Evolutionary conservation across 2,329 filamentous ascomycete genomes (phyloP).

Genomic region (Kalmusia sp.): DNA sequence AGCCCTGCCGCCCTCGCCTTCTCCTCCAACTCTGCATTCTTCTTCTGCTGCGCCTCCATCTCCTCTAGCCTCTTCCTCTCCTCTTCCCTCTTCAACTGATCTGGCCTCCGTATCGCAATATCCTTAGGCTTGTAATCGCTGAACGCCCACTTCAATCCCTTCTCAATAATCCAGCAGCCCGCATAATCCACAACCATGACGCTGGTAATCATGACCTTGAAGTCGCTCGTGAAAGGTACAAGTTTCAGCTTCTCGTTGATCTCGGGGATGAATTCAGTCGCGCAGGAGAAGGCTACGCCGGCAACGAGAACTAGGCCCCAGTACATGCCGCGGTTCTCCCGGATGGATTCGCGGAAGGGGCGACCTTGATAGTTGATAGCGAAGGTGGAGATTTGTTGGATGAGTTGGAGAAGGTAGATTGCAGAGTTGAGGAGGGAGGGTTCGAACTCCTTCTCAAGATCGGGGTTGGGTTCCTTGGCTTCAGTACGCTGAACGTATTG

Average conservation of each 20-base stretch:
- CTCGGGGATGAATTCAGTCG: constrained; percentile 93
- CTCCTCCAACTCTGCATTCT: constrained; percentile 39
- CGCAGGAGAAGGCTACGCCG: constrained; percentile 89
- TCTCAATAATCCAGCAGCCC: constrained; percentile 87
- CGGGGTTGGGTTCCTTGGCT: constrained; percentile 72
- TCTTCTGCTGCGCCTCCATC: constrained; percentile 42
- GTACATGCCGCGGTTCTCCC: constrained; percentile 98
- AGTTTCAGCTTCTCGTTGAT: constrained; percentile 93
- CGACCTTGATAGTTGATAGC: constrained; percentile 99
- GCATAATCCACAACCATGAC: constrained; percentile 89
- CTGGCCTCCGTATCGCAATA: constrained; percentile 83
- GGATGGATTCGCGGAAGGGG: constrained; percentile 94
- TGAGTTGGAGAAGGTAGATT: constrained; percentile 95
- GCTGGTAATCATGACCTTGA: constrained; percentile 83
- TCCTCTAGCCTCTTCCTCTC: constrained; percentile 69
- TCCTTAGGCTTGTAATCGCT: constrained; percentile 93
- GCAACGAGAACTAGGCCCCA: constrained; percentile 92
- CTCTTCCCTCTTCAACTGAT: constrained; percentile 82
- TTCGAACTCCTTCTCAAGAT: constrained; percentile 92
- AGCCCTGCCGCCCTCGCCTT: constrained; percentile 22
- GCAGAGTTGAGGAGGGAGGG: constrained; percentile 95
- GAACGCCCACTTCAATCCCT: constrained; percentile 82
- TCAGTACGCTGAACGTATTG: constrained; percentile 85
- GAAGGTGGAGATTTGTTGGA: constrained; percentile 98
- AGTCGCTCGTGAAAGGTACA: constrained; percentile 86